Base-by-base conservation (phyloP, 2,329 filamentous ascomycete species). In the Venturia oleaginea region DNA sequence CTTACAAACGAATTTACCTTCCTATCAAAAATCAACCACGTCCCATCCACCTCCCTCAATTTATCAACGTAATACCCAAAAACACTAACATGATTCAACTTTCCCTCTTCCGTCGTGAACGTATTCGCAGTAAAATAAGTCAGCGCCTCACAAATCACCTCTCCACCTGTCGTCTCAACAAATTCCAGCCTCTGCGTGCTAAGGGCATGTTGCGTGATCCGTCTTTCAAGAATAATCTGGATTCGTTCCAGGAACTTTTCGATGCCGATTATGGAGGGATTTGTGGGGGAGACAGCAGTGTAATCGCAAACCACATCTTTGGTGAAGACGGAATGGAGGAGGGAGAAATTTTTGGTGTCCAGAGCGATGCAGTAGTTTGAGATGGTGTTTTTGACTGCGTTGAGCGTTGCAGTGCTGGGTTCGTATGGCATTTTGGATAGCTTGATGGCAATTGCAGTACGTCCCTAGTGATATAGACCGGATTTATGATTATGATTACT, bases 291-390 rank as follows among this genome's bases (percentile, higher is more conserved):
- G 11, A 64, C 63, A 34, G 54, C 46, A 75, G 78, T 77, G 62
- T 80, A 80, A 30, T 73, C 68, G 19, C 76, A 75, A 7, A 71
- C 69, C 13, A 78, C 75, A 65, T 79, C 74, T 6, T 70, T 61
- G 0, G 71, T 69, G 68, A 80, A 79, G 63, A 80, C 77, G 40
- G 75, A 67, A 4, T 69, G 61, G 2, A 80, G 71, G 1, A 76
- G 69, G 4, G 67, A 55, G 60, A 76, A 78, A 63, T 76, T 65
- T 65, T 79, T 79, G 19, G 73, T 73, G 67, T 79, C 78, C 6
- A 79, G 70, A 1, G 77, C 77, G 51, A 78, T 72, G 69, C 77
- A 79, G 68, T 79, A 80, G 37, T 71, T 74, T 6, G 76, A 68
- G 32, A 79, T 67, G 8, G 72, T 71, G 67, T 79, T 79, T 51